Conservation (phyloP, 768 basidiomycete species). For the Phylloporus sp. region DNA sequence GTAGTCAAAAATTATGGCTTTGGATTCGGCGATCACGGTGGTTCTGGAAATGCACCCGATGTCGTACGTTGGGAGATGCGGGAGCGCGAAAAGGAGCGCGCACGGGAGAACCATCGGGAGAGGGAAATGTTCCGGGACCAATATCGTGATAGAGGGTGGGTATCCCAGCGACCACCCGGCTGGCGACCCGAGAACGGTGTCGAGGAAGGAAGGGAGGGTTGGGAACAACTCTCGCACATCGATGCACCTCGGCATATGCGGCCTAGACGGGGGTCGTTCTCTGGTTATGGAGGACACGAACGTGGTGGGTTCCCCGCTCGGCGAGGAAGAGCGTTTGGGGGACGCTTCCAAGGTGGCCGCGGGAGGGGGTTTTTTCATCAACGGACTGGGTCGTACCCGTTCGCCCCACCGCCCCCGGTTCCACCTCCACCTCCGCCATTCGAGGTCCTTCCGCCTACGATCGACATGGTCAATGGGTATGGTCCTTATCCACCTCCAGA, state of each 20-base stretch:
- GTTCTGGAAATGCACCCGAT: constrained; percentile 31
- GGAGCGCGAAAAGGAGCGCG: constrained; percentile 23
- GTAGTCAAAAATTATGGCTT: constrained; percentile 60
- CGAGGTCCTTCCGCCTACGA: constrained; percentile 23
- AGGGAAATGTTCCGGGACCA: constrained; percentile 12
- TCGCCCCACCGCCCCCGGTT: constrained; percentile 21
- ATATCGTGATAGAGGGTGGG: constrained; percentile 17
- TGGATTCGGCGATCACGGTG: constrained; percentile 51
- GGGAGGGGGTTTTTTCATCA: constrained; percentile 31
- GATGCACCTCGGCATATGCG: constrained; percentile 20
- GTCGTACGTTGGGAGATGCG: constrained; percentile 28
- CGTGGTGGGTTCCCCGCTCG: constrained; percentile 30
- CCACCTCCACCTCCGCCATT: constrained; percentile 22
- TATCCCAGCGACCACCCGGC: constrained; percentile 12
- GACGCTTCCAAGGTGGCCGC: constrained; percentile 36
- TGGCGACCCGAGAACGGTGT: constrained; percentile 25
- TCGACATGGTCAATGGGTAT: constrained; percentile 26
- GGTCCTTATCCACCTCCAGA: constrained; percentile 31
- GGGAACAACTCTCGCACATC: constrained; percentile 19
- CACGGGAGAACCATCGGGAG: constrained; percentile 11
- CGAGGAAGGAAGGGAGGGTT: constrained; percentile 20
- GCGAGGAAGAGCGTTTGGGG: constrained; percentile 35
- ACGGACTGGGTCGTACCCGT: constrained; percentile 29
- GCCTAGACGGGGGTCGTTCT: constrained; percentile 32
- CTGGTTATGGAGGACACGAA: constrained; percentile 29